These are phyloP conservation scores for Aspergillus aculeatus DNA, from an alignment of 2,329 filamentous ascomycete genomes.

Conservation along the genomic window DNA sequence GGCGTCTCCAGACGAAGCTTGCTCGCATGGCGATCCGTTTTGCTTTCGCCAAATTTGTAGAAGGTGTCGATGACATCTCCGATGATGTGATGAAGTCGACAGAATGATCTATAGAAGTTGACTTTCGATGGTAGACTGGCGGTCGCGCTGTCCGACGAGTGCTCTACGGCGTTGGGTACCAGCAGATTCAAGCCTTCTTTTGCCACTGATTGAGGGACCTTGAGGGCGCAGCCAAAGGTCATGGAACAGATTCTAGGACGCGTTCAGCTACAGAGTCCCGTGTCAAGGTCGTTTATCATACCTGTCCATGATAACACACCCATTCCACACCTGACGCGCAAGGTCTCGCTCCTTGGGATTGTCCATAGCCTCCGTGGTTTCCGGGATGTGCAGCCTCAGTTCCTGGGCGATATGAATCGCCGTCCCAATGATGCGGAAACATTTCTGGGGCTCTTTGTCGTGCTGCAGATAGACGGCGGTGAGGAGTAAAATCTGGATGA, in stretches of 20 bases:
- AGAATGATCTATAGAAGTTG: not conserved
- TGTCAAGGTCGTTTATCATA: not conserved
- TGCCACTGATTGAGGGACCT: not conserved
- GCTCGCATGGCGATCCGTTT: not conserved
- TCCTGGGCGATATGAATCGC: conserved; percentile 1
- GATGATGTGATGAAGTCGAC: conserved; percentile 1
- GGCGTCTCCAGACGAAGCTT: too few species aligned
- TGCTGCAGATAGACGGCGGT: not conserved
- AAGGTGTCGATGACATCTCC: not conserved
- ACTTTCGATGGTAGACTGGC: not conserved
- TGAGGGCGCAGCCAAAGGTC: not conserved
- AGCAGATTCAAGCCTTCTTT: not conserved
- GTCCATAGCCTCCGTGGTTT: not conserved
- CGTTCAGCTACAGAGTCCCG: not conserved
- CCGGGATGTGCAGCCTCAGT: not conserved
- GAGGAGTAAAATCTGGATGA: not conserved
- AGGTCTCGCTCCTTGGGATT: not conserved
- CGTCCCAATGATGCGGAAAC: not conserved
- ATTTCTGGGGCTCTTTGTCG: not conserved
- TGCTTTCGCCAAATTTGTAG: not conserved
- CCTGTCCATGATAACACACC: conserved; percentile 1
- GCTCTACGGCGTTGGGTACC: not conserved
- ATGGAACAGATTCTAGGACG: conserved; percentile 1
- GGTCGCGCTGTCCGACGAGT: not conserved
- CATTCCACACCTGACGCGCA: not conserved